phyloP scores from a whole-genome alignment of 2,329 filamentous ascomycete species.

The Leptoxyphium fumago region DNA sequence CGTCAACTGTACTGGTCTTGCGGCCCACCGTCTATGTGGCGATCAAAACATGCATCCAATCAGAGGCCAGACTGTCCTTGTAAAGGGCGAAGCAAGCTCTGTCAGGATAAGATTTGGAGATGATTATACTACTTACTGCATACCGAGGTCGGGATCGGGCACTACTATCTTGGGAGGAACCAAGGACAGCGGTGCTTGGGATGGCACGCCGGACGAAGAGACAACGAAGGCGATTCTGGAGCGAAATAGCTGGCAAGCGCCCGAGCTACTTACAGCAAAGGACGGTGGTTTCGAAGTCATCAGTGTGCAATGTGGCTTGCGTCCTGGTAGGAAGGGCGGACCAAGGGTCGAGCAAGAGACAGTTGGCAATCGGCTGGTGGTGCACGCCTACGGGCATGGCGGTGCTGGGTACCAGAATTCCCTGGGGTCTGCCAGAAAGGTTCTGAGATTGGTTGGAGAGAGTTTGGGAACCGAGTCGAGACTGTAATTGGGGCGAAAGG shows the following conservation, averaged over 20 bases:
- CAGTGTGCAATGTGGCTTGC: constrained; percentile 27
- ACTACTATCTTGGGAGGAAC: constrained; percentile 32
- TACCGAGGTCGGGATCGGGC: constrained; percentile 26
- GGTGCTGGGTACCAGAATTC: constrained; percentile 29
- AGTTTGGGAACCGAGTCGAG: constrained; percentile 6
- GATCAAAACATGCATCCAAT: constrained; percentile 26
- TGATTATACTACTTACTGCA: constrained; percentile 23
- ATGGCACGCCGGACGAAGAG: constrained; percentile 16
- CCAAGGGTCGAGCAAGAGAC: constrained; percentile 28
- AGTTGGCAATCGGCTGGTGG: constrained; percentile 19
- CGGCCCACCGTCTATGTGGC: constrained; percentile 22
- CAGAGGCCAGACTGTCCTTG: constrained; percentile 32
- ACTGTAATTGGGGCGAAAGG: constrained; percentile 1
- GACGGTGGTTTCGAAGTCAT: constrained; percentile 29
- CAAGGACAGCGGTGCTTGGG: constrained; percentile 26
- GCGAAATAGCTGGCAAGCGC: constrained; percentile 20
- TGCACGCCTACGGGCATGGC: constrained; percentile 35
- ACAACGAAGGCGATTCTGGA: constrained; percentile 24
- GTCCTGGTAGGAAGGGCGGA: constrained; percentile 30
- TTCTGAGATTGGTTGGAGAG: constrained; percentile 15
- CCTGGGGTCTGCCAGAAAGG: constrained; percentile 14
- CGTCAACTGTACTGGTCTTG: constrained; percentile 31
- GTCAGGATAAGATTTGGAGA: constrained; percentile 18
- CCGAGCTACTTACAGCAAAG: constrained; percentile 20
- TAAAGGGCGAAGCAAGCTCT: constrained; percentile 25